A percentile compares a stretch with the other conserved stretches of the same genome.
phyloP scores from a whole-genome alignment of 345 rosid species.

The Salix arbutifolia region DNA sequence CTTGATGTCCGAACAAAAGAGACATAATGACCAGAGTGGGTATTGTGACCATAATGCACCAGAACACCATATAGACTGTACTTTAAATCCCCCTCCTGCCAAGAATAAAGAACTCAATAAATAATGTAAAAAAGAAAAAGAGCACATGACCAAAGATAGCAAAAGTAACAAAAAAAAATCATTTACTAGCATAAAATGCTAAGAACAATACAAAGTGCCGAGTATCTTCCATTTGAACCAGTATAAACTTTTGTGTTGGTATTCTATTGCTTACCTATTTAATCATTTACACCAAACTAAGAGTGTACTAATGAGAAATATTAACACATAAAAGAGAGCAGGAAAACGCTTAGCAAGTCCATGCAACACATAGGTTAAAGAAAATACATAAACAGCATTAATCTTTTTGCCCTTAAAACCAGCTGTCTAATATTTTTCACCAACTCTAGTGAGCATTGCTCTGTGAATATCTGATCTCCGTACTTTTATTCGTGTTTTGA shows the following conservation, averaged over 20 bases:
- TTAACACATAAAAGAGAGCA: not conserved
- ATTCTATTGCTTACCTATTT: not conserved
- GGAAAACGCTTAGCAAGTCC: no score
- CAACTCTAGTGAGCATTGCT: no score
- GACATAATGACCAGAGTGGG: constrained; percentile 85
- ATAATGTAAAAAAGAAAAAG: not conserved
- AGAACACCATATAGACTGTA: constrained; percentile 91
- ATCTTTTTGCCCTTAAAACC: no score
- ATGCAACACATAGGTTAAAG: no score
- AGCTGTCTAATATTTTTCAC: no score
- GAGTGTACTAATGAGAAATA: not conserved
- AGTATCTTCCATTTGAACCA: no score
- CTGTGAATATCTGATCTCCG: no score
- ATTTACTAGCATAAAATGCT: not conserved
- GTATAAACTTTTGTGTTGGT: no score
- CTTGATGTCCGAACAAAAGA: constrained; percentile 90
- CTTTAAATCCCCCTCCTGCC: constrained; percentile 83
- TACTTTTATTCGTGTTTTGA: no score
- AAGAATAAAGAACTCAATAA: constrained; percentile 3
- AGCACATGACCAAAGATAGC: not conserved
- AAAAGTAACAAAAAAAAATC: not conserved
- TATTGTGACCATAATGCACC: constrained; percentile 85
- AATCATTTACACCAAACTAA: not conserved
- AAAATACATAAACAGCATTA: no score
- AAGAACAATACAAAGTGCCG: not conserved